Conservation (phyloP, 2,329 filamentous ascomycete species). For the Cercospora beticola region DNA sequence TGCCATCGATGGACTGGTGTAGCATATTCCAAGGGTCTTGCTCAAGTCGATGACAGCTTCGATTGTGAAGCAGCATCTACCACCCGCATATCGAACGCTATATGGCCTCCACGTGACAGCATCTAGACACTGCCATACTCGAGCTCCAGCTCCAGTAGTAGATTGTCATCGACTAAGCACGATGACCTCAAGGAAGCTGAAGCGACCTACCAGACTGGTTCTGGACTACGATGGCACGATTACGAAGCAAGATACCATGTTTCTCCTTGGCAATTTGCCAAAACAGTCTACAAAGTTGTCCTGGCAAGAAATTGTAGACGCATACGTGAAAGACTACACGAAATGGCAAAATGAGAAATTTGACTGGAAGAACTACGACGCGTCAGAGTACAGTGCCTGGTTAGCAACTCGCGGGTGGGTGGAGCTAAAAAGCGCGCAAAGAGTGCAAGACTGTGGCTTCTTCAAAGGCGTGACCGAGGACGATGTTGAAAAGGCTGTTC, state of each 20-base stretch:
- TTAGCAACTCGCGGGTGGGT: slow-evolving; percentile 40
- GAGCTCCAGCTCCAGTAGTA: neutral
- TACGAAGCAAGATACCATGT: slow-evolving; percentile 47
- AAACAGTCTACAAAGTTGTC: slow-evolving; percentile 26
- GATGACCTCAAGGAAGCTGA: slow-evolving; percentile 17
- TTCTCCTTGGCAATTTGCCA: slow-evolving; percentile 44
- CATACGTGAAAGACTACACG: slow-evolving; percentile 45
- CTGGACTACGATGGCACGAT: slow-evolving; percentile 53
- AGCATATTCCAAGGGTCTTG: neutral
- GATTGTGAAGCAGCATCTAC: slow-evolving; percentile 10
- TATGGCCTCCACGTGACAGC: slow-evolving; percentile 4
- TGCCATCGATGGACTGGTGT: neutral
- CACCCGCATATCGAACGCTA: slow-evolving; percentile 7
- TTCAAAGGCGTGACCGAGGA: slow-evolving; percentile 41
- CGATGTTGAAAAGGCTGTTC: slow-evolving; percentile 34
- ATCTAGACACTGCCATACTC: neutral
- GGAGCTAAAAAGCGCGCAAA: slow-evolving; percentile 44
- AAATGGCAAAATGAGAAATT: slow-evolving; percentile 36
- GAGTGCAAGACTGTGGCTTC: slow-evolving; percentile 42
- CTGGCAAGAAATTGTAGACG: slow-evolving; percentile 42
- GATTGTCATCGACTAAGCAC: neutral
- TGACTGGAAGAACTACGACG: slow-evolving; percentile 31
- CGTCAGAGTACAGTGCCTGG: slow-evolving; percentile 41
- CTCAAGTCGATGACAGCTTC: slow-evolving; percentile 4
- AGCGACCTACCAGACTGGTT: slow-evolving; percentile 31